Conservation (phyloP, 768 basidiomycete species). For the Naganishia antarctica region DNA sequence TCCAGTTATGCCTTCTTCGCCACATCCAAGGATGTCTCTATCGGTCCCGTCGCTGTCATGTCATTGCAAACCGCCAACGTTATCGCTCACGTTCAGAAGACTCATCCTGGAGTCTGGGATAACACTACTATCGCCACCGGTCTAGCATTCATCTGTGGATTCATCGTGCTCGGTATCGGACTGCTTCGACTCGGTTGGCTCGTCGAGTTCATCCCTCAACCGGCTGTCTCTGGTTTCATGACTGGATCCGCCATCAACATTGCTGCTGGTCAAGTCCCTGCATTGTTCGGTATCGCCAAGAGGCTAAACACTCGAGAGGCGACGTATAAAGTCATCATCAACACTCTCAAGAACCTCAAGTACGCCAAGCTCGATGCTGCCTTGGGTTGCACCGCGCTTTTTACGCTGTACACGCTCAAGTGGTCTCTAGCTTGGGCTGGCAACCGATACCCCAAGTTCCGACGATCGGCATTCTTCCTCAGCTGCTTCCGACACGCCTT, state of each 20-base stretch:
- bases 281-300: slow-evolving; percentile 72
- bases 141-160: slow-evolving; percentile 79
- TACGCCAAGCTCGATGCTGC: slow-evolving; percentile 74
- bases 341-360: slow-evolving; percentile 79
- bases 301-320: slow-evolving; percentile 81
- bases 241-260: slow-evolving; percentile 96
- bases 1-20: slow-evolving; percentile 64
- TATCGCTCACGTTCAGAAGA: slow-evolving; percentile 60
- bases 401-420: slow-evolving; percentile 50
- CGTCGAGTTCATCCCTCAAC: slow-evolving; percentile 70
- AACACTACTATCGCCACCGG: slow-evolving; percentile 74
- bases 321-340: slow-evolving; percentile 83
- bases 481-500: slow-evolving; percentile 50
- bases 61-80: slow-evolving; percentile 77
- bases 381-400: slow-evolving; percentile 74
- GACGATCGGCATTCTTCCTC: slow-evolving; percentile 63
- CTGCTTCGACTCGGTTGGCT: slow-evolving; percentile 86
- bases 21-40: slow-evolving; percentile 97
- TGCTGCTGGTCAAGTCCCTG: slow-evolving; percentile 78
- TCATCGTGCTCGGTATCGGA: slow-evolving; percentile 85
- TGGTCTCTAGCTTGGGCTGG: slow-evolving; percentile 40
- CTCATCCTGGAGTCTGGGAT: slow-evolving; percentile 54
- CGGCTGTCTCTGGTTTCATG: slow-evolving; percentile 63
- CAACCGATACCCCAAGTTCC: slow-evolving; percentile 38
- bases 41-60: slow-evolving; percentile 99